Evolutionary conservation across 495 filamentous ascomycete genomes (phyloP).

Genomic region (Penicillium chermesinum): DNA sequence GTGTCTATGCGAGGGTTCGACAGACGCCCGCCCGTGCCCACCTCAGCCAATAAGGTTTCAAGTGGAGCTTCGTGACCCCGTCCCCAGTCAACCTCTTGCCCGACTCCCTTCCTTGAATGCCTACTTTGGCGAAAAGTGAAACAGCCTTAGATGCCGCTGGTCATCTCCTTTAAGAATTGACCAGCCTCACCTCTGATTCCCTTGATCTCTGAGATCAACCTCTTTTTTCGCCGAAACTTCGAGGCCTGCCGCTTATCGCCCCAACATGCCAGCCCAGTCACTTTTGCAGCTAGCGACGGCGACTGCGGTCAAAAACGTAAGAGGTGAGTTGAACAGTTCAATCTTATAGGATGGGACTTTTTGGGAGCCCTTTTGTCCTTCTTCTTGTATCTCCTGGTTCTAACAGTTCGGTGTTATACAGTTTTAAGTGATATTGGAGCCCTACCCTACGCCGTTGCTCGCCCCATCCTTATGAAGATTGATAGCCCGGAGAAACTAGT

Average conservation of each 20-base stretch:
- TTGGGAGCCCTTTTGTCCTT: background rate
- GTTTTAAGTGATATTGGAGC: constrained; percentile 60
- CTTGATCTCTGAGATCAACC: background rate
- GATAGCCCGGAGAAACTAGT: constrained; percentile 64
- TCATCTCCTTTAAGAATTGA: background rate
- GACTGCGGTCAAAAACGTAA: constrained; percentile 43
- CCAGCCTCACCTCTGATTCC: background rate
- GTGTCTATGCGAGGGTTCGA: no score
- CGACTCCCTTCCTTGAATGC: background rate
- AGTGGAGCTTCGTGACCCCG: background rate
- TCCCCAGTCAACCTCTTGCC: background rate
- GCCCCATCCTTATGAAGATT: constrained; percentile 56
- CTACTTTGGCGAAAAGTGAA: background rate
- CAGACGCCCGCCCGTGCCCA: background rate
- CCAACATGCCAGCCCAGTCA: constrained; percentile 39
- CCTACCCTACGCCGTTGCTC: constrained; percentile 55
- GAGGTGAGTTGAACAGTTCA: constrained; percentile 31
- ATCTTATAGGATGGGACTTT: background rate
- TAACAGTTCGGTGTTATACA: constrained; percentile 15
- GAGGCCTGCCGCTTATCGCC: constrained; percentile 12
- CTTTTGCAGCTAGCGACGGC: constrained; percentile 38
- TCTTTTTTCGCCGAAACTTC: background rate
- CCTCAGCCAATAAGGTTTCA: background rate
- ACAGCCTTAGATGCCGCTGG: background rate
- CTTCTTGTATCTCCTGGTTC: constrained; percentile 24